Evolutionary conservation across 2,329 filamentous ascomycete genomes (phyloP).

Genomic region (Dothistroma pini): DNA sequence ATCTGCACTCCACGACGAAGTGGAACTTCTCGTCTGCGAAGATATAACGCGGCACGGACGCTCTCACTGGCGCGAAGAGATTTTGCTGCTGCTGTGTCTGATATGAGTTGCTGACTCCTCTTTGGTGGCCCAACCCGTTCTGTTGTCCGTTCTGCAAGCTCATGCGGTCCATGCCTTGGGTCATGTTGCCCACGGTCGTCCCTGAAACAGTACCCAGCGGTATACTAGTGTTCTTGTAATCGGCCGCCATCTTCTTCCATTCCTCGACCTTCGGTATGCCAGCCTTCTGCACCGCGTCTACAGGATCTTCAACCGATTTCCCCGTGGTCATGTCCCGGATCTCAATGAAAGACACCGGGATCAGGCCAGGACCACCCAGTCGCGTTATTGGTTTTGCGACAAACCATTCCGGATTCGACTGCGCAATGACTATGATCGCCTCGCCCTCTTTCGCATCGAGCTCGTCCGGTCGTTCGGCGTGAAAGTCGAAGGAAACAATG

Average conservation of each 20-base stretch:
- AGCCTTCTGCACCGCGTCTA: slow-evolving; percentile 80
- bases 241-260: slow-evolving; percentile 99
- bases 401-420: slow-evolving; percentile 99
- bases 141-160: slow-evolving; percentile 57
- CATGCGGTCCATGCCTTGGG: slow-evolving; percentile 68
- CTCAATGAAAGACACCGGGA: slow-evolving; percentile 95
- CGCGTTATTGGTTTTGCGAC: slow-evolving; percentile 98
- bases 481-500: slow-evolving; percentile 95
- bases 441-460: slow-evolving; percentile 92
- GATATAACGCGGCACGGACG: slow-evolving; percentile 86
- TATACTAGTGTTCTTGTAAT: slow-evolving; percentile 99
- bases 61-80: slow-evolving; percentile 68
- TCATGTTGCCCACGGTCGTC: slow-evolving; percentile 47
- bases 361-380: slow-evolving; percentile 90
- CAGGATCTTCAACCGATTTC: slow-evolving; percentile 72
- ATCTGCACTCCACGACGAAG: slow-evolving; percentile 89
- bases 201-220: slow-evolving; percentile 76
- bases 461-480: slow-evolving; percentile 92
- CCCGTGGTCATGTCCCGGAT: slow-evolving; percentile 91
- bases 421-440: slow-evolving; percentile 96
- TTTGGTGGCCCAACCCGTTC: slow-evolving; percentile 28
- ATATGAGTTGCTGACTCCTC: slow-evolving; percentile 33
- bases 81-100: slow-evolving; percentile 45
- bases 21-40: slow-evolving; percentile 98
- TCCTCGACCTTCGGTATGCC: slow-evolving; percentile 95